Evolutionary conservation across 2,329 filamentous ascomycete genomes (phyloP).

Genomic region (Pseudogymnoascus sp.): DNA sequence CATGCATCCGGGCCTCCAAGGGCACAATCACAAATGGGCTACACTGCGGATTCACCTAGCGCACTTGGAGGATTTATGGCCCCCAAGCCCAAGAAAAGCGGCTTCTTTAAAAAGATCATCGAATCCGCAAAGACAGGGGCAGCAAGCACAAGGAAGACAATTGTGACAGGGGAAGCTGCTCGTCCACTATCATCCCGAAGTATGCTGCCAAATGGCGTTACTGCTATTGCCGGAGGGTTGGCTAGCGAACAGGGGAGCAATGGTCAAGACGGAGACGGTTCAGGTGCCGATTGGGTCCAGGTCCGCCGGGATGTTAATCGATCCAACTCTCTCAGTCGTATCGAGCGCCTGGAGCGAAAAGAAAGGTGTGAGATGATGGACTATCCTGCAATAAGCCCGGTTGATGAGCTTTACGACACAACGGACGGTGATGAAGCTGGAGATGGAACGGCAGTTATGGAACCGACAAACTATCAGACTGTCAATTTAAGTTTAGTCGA

Average conservation of each 20-base stretch:
- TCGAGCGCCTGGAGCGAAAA: conserved; percentile 74
- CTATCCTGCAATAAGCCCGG: conserved; percentile 75
- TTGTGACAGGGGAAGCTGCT: conserved; percentile 54
- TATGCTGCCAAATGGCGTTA: conserved; percentile 30
- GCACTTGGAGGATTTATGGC: conserved; percentile 70
- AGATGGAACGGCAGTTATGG: conserved; percentile 73
- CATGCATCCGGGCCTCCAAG: conserved; percentile 50
- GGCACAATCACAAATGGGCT: conserved; percentile 59
- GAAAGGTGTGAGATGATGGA: conserved; percentile 95
- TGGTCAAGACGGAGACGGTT: conserved; percentile 42
- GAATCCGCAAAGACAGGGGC: conserved; percentile 91
- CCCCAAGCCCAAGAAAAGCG: conserved; percentile 74
- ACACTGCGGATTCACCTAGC: conserved; percentile 56
- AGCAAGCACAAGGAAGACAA: conserved; percentile 63
- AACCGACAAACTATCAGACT: conserved; percentile 71
- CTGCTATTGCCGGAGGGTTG: conserved; percentile 45
- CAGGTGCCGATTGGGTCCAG: conserved; percentile 84
- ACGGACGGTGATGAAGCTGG: conserved; percentile 85
- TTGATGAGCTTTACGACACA: conserved; percentile 78
- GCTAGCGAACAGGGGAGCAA: conserved; percentile 35
- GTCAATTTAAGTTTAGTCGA: conserved; percentile 84
- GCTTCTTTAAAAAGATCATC: conserved; percentile 92
- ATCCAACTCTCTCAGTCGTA: conserved; percentile 84
- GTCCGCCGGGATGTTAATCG: conserved; percentile 92
- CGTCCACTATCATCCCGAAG: conserved; percentile 27